Evolutionary conservation across 2,329 filamentous ascomycete genomes (phyloP), one percentile per base, ranked within the genome.

Genomic region (Aspergillus quadricinctus): DNA sequence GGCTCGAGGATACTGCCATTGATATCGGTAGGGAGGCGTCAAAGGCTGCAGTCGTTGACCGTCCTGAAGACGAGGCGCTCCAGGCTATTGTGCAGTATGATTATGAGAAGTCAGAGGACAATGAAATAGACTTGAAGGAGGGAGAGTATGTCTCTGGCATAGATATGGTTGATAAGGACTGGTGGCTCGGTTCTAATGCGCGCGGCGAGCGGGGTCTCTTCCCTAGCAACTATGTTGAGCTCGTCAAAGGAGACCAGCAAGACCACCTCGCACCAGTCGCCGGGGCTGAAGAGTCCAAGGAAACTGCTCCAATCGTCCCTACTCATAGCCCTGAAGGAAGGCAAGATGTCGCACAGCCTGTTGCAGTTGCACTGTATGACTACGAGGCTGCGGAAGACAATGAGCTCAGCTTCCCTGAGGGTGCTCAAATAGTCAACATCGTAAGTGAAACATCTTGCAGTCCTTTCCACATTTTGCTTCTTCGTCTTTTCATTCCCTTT

Each of bases 341-440:
- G 37, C 64, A 57, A 8, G 54, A 57, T 65, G 54, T 60, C 31
- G 61, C 69, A 23, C 84, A 85, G 1, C 83, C 83, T 11, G 92
- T 86, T 28, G 94, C 94, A 11, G 91, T 86, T 21, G 94, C 94
- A 6, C 78, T 93, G 60, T 99, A 96, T 70, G 94, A 97, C 70
- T 99, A 99, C 67, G 93, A 97, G 71, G 94, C 94, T 50, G 93
- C 92, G 0, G 94, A 99, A 74, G 93, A 97, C 67, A 99, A 99
- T 64, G 78, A 85, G 70, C 68, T 85, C 56, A 92, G 88, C 72
- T 99, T 99, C 78, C 90, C 91, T 2, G 94, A 99, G 68, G 88
- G 89, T 29, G 93, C 89, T 41, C 91, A 80, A 61, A 88, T 99
- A 65, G 88, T 83, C 28, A 83, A 88, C 69, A 79, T 99, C 62